These are phyloP conservation scores for Lepidium sativum DNA, from an alignment of 345 rosid species.

Conservation along the genomic window DNA sequence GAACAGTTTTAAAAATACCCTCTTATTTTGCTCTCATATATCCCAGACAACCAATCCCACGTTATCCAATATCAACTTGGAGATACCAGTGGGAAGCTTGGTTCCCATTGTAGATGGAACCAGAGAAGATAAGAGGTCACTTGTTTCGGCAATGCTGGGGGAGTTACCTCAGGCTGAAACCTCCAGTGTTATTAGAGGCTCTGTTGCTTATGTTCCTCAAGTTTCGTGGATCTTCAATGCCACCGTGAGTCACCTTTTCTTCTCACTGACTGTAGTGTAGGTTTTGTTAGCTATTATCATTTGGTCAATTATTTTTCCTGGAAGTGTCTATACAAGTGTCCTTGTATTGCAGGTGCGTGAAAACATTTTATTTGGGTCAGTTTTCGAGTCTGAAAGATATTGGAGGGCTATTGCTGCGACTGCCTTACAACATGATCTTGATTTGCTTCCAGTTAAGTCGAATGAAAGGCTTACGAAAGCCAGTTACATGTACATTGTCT, in stretches of 20 bases:
- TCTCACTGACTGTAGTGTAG: background rate
- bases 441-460: slow-evolving; percentile 79
- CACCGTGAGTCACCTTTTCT: slow-evolving; percentile 46
- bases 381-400: slow-evolving; percentile 54
- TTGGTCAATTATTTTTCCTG: background rate
- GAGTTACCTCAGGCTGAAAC: slow-evolving; percentile 59
- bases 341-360: slow-evolving; percentile 57
- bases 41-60: slow-evolving; percentile 57
- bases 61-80: slow-evolving; percentile 65
- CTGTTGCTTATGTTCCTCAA: slow-evolving; percentile 94
- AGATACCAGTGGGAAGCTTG: slow-evolving; percentile 66
- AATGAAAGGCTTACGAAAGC: background rate
- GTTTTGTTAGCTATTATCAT: background rate
- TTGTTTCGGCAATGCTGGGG: slow-evolving; percentile 90
- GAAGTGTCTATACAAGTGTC: background rate
- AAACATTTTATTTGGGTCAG: slow-evolving; percentile 78
- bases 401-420: slow-evolving; percentile 75
- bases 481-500: background rate
- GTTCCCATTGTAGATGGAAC: slow-evolving; percentile 91
- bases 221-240: slow-evolving; percentile 98
- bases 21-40: background rate
- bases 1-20: too few species aligned
- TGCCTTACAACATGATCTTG: slow-evolving; percentile 76
- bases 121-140: slow-evolving; percentile 95
- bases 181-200: slow-evolving; percentile 61